Conservation (phyloP, 306 rosid species). For the Rubus idaeus region DNA sequence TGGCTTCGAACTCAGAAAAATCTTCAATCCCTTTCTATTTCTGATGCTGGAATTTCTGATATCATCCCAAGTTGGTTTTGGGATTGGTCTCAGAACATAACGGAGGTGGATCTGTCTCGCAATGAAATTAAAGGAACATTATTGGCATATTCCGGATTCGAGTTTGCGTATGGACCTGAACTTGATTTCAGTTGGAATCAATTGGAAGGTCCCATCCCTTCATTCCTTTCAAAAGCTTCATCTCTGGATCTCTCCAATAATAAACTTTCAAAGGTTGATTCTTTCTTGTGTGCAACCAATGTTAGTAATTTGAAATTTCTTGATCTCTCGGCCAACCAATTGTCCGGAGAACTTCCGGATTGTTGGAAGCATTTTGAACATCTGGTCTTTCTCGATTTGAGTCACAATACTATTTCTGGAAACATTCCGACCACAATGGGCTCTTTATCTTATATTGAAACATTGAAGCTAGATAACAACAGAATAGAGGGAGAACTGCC, state of each 20-base stretch:
- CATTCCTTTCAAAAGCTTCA: background rate
- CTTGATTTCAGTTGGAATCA: slow-evolving; percentile 1
- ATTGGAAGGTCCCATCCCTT: slow-evolving; percentile 33
- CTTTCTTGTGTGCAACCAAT: background rate
- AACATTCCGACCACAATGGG: too few species aligned
- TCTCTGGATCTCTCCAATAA: too few species aligned
- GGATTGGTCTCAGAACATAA: background rate
- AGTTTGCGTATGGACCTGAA: accelerated
- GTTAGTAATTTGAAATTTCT: too few species aligned
- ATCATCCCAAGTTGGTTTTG: slow-evolving; percentile 18
- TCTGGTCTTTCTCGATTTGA: too few species aligned
- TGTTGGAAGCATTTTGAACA: too few species aligned
- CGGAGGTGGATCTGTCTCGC: background rate
- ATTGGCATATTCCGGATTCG: background rate
- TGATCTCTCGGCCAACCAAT: too few species aligned
- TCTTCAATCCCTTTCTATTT: background rate
- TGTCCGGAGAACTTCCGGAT: too few species aligned
- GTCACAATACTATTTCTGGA: too few species aligned
- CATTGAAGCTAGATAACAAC: too few species aligned
- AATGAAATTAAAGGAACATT: slow-evolving; percentile 13
- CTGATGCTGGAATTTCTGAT: background rate
- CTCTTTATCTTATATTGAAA: too few species aligned
- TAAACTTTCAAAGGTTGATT: slow-evolving; percentile 7
- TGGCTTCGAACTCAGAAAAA: slow-evolving; percentile 19
- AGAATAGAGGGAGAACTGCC: too few species aligned